A percentile compares a stretch with the other conserved stretches of the same genome.
Conservation (phyloP, 257 asterid species). For the Echites panduratus region DNA sequence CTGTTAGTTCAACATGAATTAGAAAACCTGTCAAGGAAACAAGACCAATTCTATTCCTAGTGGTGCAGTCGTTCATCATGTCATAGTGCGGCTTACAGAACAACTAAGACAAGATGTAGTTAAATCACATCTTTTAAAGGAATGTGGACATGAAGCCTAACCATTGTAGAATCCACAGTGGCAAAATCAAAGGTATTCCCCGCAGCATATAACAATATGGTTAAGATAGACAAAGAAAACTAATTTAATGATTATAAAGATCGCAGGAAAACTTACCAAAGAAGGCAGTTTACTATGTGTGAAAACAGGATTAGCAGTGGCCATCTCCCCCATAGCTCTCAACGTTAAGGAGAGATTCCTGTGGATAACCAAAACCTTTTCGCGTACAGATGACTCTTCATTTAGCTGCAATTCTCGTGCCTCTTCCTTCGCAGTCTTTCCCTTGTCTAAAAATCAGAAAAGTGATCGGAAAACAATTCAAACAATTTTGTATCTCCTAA, state of each 20-base stretch:
- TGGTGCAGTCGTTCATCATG: too few species aligned
- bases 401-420: constrained; percentile 92
- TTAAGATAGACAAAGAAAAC: not conserved
- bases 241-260: not conserved
- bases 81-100: not conserved
- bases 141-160: not conserved
- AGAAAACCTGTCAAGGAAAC: not conserved
- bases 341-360: constrained; percentile 70
- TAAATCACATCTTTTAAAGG: not conserved
- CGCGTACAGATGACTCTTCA: constrained; percentile 75
- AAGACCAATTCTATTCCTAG: not conserved
- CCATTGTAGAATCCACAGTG: not conserved
- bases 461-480: constrained; percentile 5
- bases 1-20: not conserved
- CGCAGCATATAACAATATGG: not conserved
- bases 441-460: constrained; percentile 49
- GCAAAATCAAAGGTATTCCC: not conserved
- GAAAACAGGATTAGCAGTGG: constrained; percentile 86
- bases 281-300: constrained; percentile 92
- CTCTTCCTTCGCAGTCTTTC: constrained; percentile 93
- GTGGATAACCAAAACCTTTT: constrained; percentile 55
- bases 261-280: constrained; percentile 52
- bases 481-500: constrained; percentile 8
- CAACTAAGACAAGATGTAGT: not conserved
- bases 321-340: constrained; percentile 87